Evolutionary conservation across 1,284 basidiomycete species (phyloP).

Genomic region (Cutaneotrichosporon sp.): DNA sequence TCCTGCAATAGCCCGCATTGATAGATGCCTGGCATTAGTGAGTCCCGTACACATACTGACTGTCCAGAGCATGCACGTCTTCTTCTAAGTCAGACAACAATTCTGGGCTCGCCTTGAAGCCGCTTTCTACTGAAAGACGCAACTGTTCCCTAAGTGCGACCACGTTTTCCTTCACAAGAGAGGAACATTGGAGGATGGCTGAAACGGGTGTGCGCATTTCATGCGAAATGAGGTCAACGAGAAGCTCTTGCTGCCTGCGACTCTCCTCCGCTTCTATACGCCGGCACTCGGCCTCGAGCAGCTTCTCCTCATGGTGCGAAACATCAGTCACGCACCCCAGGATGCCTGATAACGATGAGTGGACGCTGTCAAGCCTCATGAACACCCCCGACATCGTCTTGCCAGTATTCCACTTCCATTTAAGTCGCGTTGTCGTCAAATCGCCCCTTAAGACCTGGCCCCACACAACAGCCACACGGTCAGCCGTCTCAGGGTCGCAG

Average conservation of each 20-base stretch:
- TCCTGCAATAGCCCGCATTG: constrained; percentile 49
- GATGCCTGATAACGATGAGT: constrained; percentile 19
- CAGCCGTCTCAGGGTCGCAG: constrained; percentile 39
- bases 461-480: constrained; percentile 21
- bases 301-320: constrained; percentile 32
- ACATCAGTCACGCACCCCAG: constrained; percentile 41
- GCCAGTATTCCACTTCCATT: constrained; percentile 40
- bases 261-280: constrained; percentile 23
- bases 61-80: no score
- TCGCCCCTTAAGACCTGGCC: constrained; percentile 1
- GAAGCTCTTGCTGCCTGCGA: constrained; percentile 30
- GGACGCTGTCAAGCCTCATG: constrained; percentile 33
- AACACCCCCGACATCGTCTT: constrained; percentile 29
- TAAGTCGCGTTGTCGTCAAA: constrained; percentile 12
- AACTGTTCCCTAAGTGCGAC: no score
- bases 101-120: no score
- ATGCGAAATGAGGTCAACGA: constrained; percentile 35
- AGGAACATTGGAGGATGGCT: constrained; percentile 32
- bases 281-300: constrained; percentile 26
- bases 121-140: no score
- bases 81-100: no score
- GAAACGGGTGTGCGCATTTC: constrained; percentile 33
- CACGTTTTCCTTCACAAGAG: constrained; percentile 28
- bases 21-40: constrained; percentile 11
- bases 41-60: neutral